Evolutionary conservation across 257 asterid genomes (phyloP).

Genomic region (Rubia yunnanensis): DNA sequence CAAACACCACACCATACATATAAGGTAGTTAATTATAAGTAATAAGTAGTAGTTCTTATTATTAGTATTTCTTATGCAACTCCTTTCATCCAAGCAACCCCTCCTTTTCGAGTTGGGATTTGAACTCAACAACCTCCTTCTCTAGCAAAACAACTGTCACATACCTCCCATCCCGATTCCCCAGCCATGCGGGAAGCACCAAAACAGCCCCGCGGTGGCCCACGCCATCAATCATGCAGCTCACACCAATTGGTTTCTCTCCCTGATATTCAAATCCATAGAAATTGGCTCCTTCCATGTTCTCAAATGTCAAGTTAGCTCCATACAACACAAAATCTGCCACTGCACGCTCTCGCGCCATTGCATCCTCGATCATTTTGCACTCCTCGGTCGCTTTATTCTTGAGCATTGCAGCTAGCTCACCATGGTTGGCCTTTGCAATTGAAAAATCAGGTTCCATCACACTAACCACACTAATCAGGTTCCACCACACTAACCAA

Average conservation of each 20-base stretch:
- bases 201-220: constrained; percentile 65
- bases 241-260: constrained; percentile 34
- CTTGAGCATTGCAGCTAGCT: constrained; percentile 39
- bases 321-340: constrained; percentile 64
- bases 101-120: constrained; percentile 40
- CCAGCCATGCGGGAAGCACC: constrained; percentile 47
- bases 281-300: constrained; percentile 40
- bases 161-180: constrained; percentile 28
- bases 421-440: constrained; percentile 30
- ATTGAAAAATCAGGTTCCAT: constrained; percentile 34
- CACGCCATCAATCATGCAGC: constrained; percentile 49
- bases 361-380: constrained; percentile 32
- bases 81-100: constrained; percentile 28
- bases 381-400: constrained; percentile 31
- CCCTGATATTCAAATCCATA: constrained; percentile 49
- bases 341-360: constrained; percentile 41
- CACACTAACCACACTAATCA: constrained; percentile 39
- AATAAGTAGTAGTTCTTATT: background rate
- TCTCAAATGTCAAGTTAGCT: constrained; percentile 55
- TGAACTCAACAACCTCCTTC: constrained; percentile 42
- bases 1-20: no score
- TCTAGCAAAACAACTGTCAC: constrained; percentile 50
- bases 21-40: no score
- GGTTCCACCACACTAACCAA: no score
- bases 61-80: no score